Evolutionary conservation across 768 basidiomycete species (phyloP).

Genomic region (Aureoboletus auriporus): DNA sequence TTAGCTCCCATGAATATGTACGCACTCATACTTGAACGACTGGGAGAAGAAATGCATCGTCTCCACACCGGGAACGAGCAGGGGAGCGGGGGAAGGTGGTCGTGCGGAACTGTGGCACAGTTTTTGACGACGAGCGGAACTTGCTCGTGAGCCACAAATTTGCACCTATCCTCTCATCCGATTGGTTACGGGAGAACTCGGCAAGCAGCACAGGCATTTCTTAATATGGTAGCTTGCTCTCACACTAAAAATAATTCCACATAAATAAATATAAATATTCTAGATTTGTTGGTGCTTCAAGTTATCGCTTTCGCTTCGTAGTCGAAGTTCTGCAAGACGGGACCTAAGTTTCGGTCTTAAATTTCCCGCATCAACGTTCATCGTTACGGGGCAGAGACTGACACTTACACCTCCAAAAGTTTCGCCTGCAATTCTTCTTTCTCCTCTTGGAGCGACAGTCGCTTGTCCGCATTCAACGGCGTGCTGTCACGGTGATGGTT

Average conservation of each 20-base stretch:
- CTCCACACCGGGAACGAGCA: constrained; percentile 20
- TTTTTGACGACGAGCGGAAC: constrained; percentile 8
- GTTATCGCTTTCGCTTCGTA: constrained; percentile 6
- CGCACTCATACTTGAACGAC: constrained; percentile 80
- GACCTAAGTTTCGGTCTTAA: constrained; percentile 76
- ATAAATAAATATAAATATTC: too few species aligned
- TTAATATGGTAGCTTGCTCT: not conserved
- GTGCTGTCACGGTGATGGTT: constrained; percentile 47
- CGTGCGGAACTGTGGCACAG: constrained; percentile 16
- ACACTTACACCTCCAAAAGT: constrained; percentile 77
- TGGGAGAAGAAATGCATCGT: constrained; percentile 87
- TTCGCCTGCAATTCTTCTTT: constrained; percentile 86
- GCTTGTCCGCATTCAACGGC: constrained; percentile 83
- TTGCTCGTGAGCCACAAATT: constrained; percentile 11
- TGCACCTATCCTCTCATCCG: constrained; percentile 16
- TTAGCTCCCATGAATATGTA: constrained; percentile 13
- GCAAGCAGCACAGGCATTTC: constrained; percentile 3
- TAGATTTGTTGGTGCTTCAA: too few species aligned
- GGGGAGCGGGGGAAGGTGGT: constrained; percentile 18
- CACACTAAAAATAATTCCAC: not conserved
- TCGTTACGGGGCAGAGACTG: not conserved
- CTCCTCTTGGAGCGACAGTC: constrained; percentile 90
- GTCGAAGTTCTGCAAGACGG: constrained; percentile 63
- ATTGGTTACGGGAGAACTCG: constrained; percentile 25
- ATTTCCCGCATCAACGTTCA: not conserved